Conservation (phyloP, 371 early-diverging fungal genomes). For the Lichtheimia corymbifera region DNA sequence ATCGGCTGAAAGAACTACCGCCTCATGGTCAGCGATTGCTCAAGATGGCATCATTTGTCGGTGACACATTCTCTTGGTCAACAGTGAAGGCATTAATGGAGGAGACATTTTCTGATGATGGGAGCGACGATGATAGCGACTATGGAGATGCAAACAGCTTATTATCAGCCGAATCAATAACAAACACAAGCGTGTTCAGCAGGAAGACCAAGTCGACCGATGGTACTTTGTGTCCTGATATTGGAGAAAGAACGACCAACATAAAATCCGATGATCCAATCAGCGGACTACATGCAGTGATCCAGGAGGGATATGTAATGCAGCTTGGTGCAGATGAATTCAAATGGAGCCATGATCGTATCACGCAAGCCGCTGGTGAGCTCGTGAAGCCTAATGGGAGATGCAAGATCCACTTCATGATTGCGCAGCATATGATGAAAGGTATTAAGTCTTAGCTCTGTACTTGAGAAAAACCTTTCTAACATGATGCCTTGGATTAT, state of each 20-base stretch:
- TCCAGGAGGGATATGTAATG: slow-evolving; percentile 49
- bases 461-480: neutral
- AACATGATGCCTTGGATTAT: neutral
- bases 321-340: slow-evolving; percentile 44
- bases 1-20: slow-evolving; percentile 36
- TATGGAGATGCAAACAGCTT: too few relatives aligned
- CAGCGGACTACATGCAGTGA: slow-evolving; percentile 44
- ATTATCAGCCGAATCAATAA: neutral
- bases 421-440: slow-evolving; percentile 34
- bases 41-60: slow-evolving; percentile 48
- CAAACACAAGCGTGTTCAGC: neutral
- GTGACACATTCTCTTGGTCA: slow-evolving; percentile 47
- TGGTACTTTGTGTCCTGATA: too few relatives aligned
- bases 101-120: slow-evolving; percentile 15
- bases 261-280: too few relatives aligned
- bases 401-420: slow-evolving; percentile 38
- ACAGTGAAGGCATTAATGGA: slow-evolving; percentile 40
- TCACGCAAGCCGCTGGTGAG: slow-evolving; percentile 49
- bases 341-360: slow-evolving; percentile 49
- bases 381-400: slow-evolving; percentile 32
- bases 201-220: too few relatives aligned
- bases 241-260: neutral
- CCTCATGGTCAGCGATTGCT: slow-evolving; percentile 34
- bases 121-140: neutral
- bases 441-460: neutral